phyloP scores from a whole-genome alignment of 768 basidiomycete species.

The Rhodotorula diobovata region DNA sequence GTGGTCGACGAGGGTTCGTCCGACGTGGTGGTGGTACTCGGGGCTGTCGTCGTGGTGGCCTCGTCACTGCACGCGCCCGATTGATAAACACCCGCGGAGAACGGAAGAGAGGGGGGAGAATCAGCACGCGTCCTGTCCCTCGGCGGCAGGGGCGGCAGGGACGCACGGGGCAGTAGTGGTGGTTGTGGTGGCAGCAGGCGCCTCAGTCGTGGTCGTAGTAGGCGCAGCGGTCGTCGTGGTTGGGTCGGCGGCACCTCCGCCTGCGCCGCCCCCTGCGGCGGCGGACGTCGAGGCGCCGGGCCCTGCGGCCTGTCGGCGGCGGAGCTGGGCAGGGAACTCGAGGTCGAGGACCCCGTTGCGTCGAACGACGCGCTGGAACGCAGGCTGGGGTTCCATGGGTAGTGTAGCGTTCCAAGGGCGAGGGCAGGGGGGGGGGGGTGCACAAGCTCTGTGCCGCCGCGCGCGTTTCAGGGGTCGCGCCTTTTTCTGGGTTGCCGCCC shows the following conservation, averaged over 20 bases:
- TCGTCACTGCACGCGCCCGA: not conserved
- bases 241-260: not conserved
- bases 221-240: not conserved
- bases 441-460: no score
- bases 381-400: not conserved
- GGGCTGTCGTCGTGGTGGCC: not conserved
- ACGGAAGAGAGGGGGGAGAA: not conserved
- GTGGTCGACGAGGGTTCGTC: not conserved
- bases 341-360: constrained; percentile 1
- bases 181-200: not conserved
- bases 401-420: no score
- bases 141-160: not conserved
- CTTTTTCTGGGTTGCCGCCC: no score
- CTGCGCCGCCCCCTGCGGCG: not conserved
- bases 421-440: not conserved
- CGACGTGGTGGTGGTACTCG: not conserved
- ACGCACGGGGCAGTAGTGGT: not conserved
- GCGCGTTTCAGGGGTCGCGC: no score
- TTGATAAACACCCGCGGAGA: no score
- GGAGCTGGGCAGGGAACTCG: not conserved
- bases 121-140: not conserved
- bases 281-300: not conserved
- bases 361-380: not conserved
- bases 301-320: not conserved
- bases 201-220: not conserved